Evolutionary conservation across 352 stramenopile species (phyloP).

Genomic region (Stramenopiles sp.): DNA sequence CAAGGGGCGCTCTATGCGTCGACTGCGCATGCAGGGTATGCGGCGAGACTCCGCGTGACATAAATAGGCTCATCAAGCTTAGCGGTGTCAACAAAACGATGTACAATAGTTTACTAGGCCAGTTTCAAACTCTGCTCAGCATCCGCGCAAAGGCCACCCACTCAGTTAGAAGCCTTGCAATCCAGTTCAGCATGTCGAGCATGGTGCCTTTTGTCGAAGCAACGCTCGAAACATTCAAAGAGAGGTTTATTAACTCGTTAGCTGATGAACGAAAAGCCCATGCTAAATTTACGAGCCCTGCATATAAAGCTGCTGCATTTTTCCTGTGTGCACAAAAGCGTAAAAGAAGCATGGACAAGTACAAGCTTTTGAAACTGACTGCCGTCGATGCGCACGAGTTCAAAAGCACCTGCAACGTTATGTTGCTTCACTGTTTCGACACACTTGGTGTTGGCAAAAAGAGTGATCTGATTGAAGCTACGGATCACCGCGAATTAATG

Average conservation of each 20-base stretch:
- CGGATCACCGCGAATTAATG: not conserved
- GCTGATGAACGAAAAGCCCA: not conserved
- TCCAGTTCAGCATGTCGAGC: not conserved
- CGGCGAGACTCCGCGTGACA: not conserved
- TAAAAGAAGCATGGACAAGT: not conserved
- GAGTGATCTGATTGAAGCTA: not conserved
- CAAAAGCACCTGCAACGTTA: not conserved
- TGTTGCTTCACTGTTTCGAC: not conserved
- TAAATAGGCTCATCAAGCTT: not conserved
- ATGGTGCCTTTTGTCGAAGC: not conserved
- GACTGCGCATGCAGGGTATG: not conserved
- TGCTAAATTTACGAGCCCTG: not conserved
- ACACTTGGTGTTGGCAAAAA: not conserved
- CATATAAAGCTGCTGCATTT: not conserved
- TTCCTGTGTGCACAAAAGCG: not conserved
- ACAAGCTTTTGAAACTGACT: not conserved
- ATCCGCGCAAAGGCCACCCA: not conserved
- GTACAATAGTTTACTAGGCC: not conserved
- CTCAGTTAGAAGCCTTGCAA: not conserved
- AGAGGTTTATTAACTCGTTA: not conserved
- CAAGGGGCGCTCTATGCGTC: not conserved
- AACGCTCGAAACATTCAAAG: not conserved
- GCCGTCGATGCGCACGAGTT: not conserved
- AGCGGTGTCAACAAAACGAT: not conserved
- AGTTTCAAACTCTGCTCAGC: not conserved